These are phyloP conservation scores for Bathelium albidoporum DNA, from an alignment of 495 filamentous ascomycete species.

Conservation along the genomic window DNA sequence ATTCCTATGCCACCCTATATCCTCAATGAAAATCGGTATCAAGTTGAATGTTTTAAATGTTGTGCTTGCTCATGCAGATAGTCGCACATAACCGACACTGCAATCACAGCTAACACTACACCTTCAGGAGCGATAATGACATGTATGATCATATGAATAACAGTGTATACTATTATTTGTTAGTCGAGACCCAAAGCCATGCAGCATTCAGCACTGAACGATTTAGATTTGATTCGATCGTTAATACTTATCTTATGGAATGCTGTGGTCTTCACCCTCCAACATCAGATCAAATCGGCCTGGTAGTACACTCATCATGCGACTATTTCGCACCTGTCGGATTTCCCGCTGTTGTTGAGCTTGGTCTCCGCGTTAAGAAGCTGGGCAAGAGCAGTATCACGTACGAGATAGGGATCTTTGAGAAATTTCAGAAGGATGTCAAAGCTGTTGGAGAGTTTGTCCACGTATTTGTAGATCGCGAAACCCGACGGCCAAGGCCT, in stretches of 20 bases:
- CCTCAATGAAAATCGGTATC: too few relatives aligned
- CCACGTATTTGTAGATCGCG: constrained; percentile 79
- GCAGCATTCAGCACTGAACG: constrained; percentile 9
- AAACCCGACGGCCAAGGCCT: constrained; percentile 52
- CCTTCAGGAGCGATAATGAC: constrained; percentile 76
- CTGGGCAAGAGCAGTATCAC: constrained; percentile 81
- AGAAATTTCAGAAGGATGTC: constrained; percentile 59
- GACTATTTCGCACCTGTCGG: constrained; percentile 77
- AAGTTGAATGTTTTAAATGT: too few relatives aligned
- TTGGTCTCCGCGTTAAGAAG: constrained; percentile 72
- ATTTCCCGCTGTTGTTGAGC: constrained; percentile 72
- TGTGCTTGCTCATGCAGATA: too few relatives aligned
- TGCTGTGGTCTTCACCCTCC: constrained; percentile 67
- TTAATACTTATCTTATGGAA: constrained; percentile 80
- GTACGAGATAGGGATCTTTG: constrained; percentile 86
- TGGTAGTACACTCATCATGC: constrained; percentile 74
- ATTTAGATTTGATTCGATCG: constrained; percentile 59
- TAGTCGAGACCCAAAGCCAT: constrained; percentile 7
- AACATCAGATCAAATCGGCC: constrained; percentile 56
- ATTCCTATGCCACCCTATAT: too few relatives aligned
- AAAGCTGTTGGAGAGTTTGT: constrained; percentile 79
- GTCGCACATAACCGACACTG: too few relatives aligned
- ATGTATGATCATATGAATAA: constrained; percentile 89
- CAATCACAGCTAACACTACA: neutral
- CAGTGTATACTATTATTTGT: constrained; percentile 69